Evolutionary conservation across 495 filamentous ascomycete genomes (phyloP).

Genomic region (Bathelium albidoporum): DNA sequence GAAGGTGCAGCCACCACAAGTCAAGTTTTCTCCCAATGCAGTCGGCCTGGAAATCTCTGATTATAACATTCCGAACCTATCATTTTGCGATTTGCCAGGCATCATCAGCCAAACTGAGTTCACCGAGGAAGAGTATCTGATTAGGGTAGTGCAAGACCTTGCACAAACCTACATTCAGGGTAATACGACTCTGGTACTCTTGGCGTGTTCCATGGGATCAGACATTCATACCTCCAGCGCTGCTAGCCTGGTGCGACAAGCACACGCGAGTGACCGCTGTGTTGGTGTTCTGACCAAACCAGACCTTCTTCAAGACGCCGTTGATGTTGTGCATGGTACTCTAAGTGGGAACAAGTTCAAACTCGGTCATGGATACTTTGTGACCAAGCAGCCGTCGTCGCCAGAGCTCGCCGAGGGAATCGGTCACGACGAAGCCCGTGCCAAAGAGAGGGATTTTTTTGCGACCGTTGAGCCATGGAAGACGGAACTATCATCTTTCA

Average conservation of each 20-base stretch:
- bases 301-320: slow-evolving; percentile 48
- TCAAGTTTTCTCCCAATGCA: slow-evolving; percentile 69
- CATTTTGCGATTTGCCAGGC: slow-evolving; percentile 74
- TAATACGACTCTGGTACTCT: slow-evolving; percentile 57
- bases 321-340: slow-evolving; percentile 48
- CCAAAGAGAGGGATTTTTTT: slow-evolving; percentile 34
- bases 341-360: slow-evolving; percentile 43
- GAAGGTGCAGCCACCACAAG: slow-evolving; percentile 25
- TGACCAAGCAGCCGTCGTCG: slow-evolving; percentile 39
- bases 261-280: slow-evolving; percentile 50
- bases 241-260: slow-evolving; percentile 46
- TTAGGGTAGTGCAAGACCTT: slow-evolving; percentile 56
- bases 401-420: slow-evolving; percentile 29
- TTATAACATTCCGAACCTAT: slow-evolving; percentile 55
- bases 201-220: slow-evolving; percentile 63
- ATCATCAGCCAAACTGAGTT: slow-evolving; percentile 58
- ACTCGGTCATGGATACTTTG: slow-evolving; percentile 42
- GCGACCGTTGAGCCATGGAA: slow-evolving; percentile 30
- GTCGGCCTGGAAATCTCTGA: slow-evolving; percentile 63
- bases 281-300: slow-evolving; percentile 77
- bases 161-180: slow-evolving; percentile 55
- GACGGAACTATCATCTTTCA: too few relatives aligned
- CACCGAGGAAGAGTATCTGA: slow-evolving; percentile 52
- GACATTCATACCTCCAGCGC: slow-evolving; percentile 66
- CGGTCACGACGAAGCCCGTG: slow-evolving; percentile 29